Evolutionary conservation across 2,329 filamentous ascomycete genomes (phyloP), one percentile per base, ranked within the genome.

Genomic region (Trichoderma endophyticum): DNA sequence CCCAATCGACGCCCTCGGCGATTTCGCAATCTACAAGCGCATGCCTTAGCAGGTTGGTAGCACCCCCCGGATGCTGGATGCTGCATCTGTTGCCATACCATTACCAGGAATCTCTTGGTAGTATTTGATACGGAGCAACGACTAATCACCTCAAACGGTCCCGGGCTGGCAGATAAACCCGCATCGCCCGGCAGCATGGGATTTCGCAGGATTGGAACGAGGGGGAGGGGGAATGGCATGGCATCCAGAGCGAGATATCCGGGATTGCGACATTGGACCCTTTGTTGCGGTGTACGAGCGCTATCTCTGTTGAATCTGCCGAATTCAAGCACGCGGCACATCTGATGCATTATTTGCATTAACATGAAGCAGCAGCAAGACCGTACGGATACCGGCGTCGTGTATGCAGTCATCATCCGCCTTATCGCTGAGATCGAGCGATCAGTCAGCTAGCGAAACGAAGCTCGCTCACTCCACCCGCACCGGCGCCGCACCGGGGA

Each of bases 341-440:
- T 54, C 11, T 54, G 48, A 54, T 54, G 48, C 66, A 48, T 61
- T 56, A 36, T 51, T 61, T 30, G 54, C 26, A 59, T 34, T 21
- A 21, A 43, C 48, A 54, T 24, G n/a, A 54, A 54, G 48, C 48
- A 24, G 43, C 36, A 39, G 36, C 36, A 48, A 21, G 8, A 51
- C 43, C n/a, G 43, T 51, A 21, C 43, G n/a, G n/a, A n/a, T 14
- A 61, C 32, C 9, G 4, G 11, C 59, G 39, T 30, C 56, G 26
- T 30, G 56, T 34, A 60, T 56, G 64, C 30, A 21, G 30, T 57
- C 64, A 54, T 54, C 57, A 51, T 30, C 26, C 56, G 56, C 66
- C 66, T 69, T 69, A 69, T 69, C 66, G 56, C 54, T 51, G 39
- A 32, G 65, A 68, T 68, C 65, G 65, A 34, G 48, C 39, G 12